phyloP scores from a whole-genome alignment of 805 yeast species.

The Metschnikowia hibisci region DNA sequence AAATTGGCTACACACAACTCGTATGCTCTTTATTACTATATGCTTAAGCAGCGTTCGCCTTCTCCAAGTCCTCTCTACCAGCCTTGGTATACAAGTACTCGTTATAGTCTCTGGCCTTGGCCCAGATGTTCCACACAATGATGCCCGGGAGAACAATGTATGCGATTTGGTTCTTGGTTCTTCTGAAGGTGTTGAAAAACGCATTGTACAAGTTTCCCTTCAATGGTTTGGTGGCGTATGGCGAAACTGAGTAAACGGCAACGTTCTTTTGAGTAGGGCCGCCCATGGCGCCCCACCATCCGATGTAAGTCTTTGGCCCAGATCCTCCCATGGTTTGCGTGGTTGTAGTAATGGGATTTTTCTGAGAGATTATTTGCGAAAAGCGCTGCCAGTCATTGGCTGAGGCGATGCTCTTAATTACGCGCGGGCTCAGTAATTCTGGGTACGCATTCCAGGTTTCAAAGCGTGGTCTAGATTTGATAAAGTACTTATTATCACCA shows the following conservation, averaged over 20 bases:
- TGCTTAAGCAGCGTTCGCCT: constrained; percentile 44
- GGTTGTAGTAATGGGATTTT: constrained; percentile 4
- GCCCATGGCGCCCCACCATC: constrained; percentile 94
- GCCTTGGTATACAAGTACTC: constrained; percentile 95
- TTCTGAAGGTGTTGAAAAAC: constrained; percentile 89
- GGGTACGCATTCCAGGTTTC: neutral
- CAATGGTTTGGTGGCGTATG: constrained; percentile 89
- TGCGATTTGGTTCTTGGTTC: constrained; percentile 81
- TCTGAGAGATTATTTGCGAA: constrained; percentile 10
- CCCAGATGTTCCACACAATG: constrained; percentile 84
- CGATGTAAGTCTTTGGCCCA: constrained; percentile 77
- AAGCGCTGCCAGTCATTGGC: constrained; percentile 17
- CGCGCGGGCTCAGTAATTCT: constrained; percentile 3
- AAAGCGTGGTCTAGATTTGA: too few species aligned
- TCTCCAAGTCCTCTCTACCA: constrained; percentile 91
- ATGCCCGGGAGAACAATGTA: constrained; percentile 75
- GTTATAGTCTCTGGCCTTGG: constrained; percentile 82
- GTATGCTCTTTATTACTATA: constrained; percentile 7
- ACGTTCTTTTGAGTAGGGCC: constrained; percentile 83
- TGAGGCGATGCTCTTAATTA: constrained; percentile 4
- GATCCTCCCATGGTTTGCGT: constrained; percentile 56
- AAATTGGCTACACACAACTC: neutral
- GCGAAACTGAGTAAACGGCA: constrained; percentile 86
- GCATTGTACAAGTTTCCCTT: constrained; percentile 83
- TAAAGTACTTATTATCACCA: too few species aligned